Percentiles rank a stretch among this genome's conserved stretches.
phyloP scores from a whole-genome alignment of 2,329 filamentous ascomycete genomes.

The Aspergillus calidoustus region DNA sequence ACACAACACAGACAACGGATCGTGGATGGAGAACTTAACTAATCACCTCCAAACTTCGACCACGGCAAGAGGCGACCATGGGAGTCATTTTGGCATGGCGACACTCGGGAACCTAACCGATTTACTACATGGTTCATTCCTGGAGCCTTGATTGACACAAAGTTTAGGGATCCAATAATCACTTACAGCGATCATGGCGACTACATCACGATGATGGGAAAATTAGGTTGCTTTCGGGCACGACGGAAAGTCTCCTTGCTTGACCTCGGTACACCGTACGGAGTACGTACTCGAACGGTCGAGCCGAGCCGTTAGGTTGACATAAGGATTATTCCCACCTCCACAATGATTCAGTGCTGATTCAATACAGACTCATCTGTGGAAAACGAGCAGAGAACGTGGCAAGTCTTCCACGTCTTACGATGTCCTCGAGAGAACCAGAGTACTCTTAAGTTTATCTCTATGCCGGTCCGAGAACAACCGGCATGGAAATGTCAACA shows the following conservation, averaged over 20 bases:
- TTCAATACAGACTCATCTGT: not conserved
- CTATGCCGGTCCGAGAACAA: not conserved
- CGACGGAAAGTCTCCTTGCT: not conserved
- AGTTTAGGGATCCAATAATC: not conserved
- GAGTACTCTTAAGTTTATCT: not conserved
- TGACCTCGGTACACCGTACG: not conserved
- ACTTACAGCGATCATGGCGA: not conserved
- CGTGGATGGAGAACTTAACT: not conserved
- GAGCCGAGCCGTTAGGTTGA: not conserved
- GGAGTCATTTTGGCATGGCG: not conserved
- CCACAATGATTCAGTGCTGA: not conserved
- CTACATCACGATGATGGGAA: not conserved
- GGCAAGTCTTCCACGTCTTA: not conserved
- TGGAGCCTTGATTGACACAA: not conserved
- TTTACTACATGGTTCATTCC: not conserved
- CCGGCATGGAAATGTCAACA: not conserved
- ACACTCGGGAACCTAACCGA: not conserved
- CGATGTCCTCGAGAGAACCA: no score
- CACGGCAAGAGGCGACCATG: not conserved
- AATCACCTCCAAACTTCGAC: not conserved
- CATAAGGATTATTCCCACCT: no score
- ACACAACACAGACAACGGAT: no score
- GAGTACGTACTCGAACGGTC: not conserved
- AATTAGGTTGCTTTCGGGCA: not conserved
- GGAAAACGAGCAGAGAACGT: not conserved